Evolutionary conservation across 768 basidiomycete species (phyloP).

Genomic region (Panellus pusillus): DNA sequence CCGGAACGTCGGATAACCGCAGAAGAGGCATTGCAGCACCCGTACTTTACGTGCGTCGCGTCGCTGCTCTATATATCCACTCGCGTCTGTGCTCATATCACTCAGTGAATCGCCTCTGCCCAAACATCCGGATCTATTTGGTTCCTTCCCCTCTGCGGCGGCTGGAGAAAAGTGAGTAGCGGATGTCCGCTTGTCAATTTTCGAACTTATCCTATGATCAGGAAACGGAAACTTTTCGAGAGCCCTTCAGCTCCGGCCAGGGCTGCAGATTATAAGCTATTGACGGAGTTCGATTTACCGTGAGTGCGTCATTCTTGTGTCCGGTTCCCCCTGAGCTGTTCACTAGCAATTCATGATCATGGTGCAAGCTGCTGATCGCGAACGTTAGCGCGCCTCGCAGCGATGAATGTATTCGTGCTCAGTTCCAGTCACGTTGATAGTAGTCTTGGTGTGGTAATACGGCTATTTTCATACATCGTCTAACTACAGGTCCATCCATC

Average conservation of each 20-base stretch:
- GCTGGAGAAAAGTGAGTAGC: slow-evolving; percentile 87
- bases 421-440: no score
- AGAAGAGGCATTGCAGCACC: slow-evolving; percentile 86
- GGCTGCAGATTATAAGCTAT: slow-evolving; percentile 63
- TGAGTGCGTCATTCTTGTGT: slow-evolving; percentile 19
- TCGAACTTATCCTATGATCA: slow-evolving; percentile 27
- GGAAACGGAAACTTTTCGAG: slow-evolving; percentile 74
- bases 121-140: slow-evolving; percentile 94
- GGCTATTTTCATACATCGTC: no score
- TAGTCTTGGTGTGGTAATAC: no score
- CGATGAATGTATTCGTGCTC: no score
- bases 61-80: slow-evolving; percentile 4
- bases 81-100: not conserved
- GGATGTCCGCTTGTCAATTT: not conserved
- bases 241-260: slow-evolving; percentile 81
- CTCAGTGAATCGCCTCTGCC: slow-evolving; percentile 88
- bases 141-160: slow-evolving; percentile 93
- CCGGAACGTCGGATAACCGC: slow-evolving; percentile 85
- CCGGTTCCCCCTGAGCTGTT: no score
- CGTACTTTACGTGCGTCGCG: slow-evolving; percentile 80
- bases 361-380: no score
- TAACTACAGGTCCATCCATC: no score
- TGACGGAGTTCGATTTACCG: slow-evolving; percentile 61
- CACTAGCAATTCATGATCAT: no score
- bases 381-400: no score